A percentile compares a stretch with the other conserved stretches of the same genome.
These are phyloP conservation scores for Rhodotorula babjevae DNA, from an alignment of 768 basidiomycete species.

Conservation along the genomic window DNA sequence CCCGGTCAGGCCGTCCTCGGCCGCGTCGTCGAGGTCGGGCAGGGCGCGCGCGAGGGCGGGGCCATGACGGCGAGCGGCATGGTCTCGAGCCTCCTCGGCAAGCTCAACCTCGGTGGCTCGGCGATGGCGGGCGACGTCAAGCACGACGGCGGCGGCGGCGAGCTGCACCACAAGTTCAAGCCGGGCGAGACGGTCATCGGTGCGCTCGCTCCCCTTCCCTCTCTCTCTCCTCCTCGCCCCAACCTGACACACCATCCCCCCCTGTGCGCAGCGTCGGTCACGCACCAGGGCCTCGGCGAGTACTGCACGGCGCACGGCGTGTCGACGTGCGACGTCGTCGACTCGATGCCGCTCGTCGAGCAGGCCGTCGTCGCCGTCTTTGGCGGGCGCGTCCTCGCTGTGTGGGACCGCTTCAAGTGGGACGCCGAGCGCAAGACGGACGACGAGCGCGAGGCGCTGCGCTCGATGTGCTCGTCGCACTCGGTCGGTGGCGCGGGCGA, in stretches of 20 bases:
- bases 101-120: background rate
- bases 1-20: conserved; percentile 11
- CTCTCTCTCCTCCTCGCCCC: background rate
- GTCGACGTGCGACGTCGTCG: background rate
- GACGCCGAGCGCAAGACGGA: background rate
- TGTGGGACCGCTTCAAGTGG: background rate
- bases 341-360: conserved; percentile 8
- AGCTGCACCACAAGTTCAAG: conserved; percentile 7
- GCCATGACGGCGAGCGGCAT: background rate
- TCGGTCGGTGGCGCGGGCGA: background rate
- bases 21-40: conserved; percentile 8
- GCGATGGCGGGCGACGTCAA: background rate
- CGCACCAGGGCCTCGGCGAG: conserved; percentile 24
- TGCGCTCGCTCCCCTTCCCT: background rate
- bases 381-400: background rate
- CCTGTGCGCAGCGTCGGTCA: background rate
- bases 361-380: conserved; percentile 5
- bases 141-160: background rate
- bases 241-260: background rate
- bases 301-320: background rate
- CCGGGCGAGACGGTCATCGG: conserved; percentile 16
- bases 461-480: background rate
- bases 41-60: background rate
- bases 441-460: background rate
- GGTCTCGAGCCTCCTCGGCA: background rate